A percentile compares a stretch with the other conserved stretches of the same genome.
phyloP scores from a whole-genome alignment of 2,329 filamentous ascomycete species.

The Fusarium multiceps region DNA sequence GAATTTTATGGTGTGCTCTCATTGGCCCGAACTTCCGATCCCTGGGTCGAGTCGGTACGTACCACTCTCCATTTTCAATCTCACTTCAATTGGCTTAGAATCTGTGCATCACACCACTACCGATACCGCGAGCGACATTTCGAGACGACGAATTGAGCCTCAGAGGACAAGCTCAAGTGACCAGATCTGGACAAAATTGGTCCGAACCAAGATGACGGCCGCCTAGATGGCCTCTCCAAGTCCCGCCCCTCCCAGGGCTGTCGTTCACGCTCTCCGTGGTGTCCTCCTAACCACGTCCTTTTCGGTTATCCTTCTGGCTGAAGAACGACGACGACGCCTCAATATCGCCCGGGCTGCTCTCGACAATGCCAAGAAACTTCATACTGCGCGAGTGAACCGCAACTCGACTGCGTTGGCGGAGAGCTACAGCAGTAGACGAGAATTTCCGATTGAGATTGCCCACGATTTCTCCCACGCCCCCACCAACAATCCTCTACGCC shows the following conservation, averaged over 20 bases:
- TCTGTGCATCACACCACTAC: conserved; percentile 41
- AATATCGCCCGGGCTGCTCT: conserved; percentile 62
- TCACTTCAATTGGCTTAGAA: conserved; percentile 16
- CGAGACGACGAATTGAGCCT: conserved; percentile 40
- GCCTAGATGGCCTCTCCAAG: conserved; percentile 58
- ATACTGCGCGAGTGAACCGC: conserved; percentile 51
- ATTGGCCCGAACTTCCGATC: conserved; percentile 12
- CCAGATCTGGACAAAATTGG: conserved; percentile 9
- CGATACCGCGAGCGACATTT: conserved; percentile 37
- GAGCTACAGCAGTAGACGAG: conserved; percentile 39
- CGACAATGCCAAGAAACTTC: conserved; percentile 64
- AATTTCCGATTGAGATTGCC: conserved; percentile 42
- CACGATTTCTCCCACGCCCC: conserved; percentile 41
- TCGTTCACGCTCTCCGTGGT: conserved; percentile 65
- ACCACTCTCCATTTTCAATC: conserved; percentile 10
- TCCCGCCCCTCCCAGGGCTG: conserved; percentile 66
- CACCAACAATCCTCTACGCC: conserved; percentile 46
- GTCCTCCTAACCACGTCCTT: conserved; percentile 68
- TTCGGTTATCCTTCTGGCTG: conserved; percentile 65
- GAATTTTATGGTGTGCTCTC: conserved; percentile 4
- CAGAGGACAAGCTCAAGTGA: conserved; percentile 3
- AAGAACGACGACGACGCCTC: conserved; percentile 67
- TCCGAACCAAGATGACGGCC: conserved; percentile 43
- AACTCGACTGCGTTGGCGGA: conserved; percentile 47
- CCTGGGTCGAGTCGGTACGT: conserved; percentile 1